Conservation (phyloP, 208 protist genomes). For the Acanthamoeba royreba region DNA sequence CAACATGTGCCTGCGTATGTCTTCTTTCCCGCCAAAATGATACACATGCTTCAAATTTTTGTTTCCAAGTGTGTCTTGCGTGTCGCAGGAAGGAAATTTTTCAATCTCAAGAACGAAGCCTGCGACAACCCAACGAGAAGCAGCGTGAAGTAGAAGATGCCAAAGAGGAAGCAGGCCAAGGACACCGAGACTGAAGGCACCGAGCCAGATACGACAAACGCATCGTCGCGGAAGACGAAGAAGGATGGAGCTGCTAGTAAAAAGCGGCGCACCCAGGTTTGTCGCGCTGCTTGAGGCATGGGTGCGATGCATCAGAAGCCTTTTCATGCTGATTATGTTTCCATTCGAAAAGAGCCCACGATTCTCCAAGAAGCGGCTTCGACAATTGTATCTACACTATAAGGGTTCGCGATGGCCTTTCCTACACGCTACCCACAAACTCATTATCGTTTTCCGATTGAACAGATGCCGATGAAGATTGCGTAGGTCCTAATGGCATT, state of each 20-base stretch:
- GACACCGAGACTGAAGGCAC: too few relatives aligned
- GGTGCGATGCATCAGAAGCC: not conserved
- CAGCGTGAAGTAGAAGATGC: not conserved
- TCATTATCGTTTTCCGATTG: too few relatives aligned
- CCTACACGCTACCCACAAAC: not conserved
- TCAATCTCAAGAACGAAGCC: too few relatives aligned
- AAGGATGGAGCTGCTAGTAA: not conserved
- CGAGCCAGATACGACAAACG: not conserved
- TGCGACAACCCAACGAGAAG: not conserved
- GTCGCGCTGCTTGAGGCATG: not conserved
- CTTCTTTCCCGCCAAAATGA: too few relatives aligned
- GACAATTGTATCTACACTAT: not conserved
- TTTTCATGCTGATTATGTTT: not conserved
- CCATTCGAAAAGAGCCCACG: not conserved
- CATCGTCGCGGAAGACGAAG: not conserved
- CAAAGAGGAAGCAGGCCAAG: not conserved
- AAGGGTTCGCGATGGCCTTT: not conserved
- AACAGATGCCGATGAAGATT: not conserved
- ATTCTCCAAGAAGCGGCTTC: not conserved
- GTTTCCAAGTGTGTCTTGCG: too few relatives aligned
- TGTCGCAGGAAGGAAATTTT: too few relatives aligned
- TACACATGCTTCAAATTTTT: too few relatives aligned
- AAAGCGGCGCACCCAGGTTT: not conserved
- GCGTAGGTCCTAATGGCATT: slow-evolving; percentile 49
- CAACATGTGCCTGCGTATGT: too few relatives aligned